Evolutionary conservation across 2,329 filamentous ascomycete genomes (phyloP).

Genomic region (Dothistroma septosporum): DNA sequence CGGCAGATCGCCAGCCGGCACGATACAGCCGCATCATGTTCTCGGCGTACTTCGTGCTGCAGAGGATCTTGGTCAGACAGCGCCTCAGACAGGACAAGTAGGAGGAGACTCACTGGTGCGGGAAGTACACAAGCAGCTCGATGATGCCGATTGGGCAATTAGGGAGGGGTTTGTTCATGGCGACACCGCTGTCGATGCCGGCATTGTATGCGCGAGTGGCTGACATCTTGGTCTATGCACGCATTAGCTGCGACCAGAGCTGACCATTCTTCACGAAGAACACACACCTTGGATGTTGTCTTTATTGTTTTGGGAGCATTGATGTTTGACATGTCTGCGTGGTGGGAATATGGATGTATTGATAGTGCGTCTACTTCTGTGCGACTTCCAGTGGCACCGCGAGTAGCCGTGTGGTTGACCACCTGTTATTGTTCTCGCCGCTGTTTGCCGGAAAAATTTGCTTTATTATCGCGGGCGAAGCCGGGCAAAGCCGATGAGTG

Average conservation of each 20-base stretch:
- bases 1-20: background rate
- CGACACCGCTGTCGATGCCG: background rate
- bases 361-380: background rate
- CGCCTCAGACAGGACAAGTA: background rate
- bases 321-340: background rate
- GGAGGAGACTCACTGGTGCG: background rate
- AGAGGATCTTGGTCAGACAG: background rate
- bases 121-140: slow-evolving; percentile 3
- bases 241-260: background rate
- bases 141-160: background rate
- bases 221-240: background rate
- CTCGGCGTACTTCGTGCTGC: background rate
- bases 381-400: background rate
- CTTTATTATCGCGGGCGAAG: background rate
- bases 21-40: background rate
- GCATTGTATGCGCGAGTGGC: background rate
- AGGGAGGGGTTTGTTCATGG: background rate
- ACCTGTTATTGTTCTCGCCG: background rate
- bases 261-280: background rate
- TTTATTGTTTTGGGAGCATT: background rate
- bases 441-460: background rate
- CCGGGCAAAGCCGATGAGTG: background rate
- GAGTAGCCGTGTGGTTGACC: background rate
- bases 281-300: background rate
- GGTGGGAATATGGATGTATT: background rate